phyloP scores from a whole-genome alignment of 768 basidiomycete genomes.

The Leccinum imitatum region DNA sequence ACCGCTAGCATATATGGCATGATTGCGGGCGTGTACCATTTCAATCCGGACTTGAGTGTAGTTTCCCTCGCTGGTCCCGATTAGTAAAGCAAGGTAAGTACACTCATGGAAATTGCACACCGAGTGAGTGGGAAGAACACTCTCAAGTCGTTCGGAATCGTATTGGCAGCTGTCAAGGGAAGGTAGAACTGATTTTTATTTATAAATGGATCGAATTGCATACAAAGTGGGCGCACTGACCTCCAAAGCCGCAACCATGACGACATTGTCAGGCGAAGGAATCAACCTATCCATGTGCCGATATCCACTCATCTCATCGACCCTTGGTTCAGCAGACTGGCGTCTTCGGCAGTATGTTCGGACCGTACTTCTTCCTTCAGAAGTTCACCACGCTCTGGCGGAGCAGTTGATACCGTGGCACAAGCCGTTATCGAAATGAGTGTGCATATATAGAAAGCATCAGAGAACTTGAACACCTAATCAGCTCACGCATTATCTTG shows the following conservation, averaged over 20 bases:
- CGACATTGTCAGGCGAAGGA: conserved; percentile 90
- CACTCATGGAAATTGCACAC: conserved; percentile 42
- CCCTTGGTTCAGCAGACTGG: conserved; percentile 65
- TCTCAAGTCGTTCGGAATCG: conserved; percentile 73
- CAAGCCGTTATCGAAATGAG: conserved; percentile 81
- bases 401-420: conserved; percentile 70
- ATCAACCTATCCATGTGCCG: conserved; percentile 94
- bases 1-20: conserved; percentile 88
- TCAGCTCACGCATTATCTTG: conserved; percentile 2
- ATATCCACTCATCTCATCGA: conserved; percentile 86
- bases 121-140: conserved; percentile 87
- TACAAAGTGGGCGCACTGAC: conserved; percentile 43
- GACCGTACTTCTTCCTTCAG: conserved; percentile 63
- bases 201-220: conserved; percentile 9
- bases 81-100: conserved; percentile 10
- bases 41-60: conserved; percentile 87
- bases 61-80: conserved; percentile 77
- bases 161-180: conserved; percentile 70
- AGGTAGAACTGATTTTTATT: conserved; percentile 64
- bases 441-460: conserved; percentile 86
- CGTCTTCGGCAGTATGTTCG: conserved; percentile 68
- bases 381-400: conserved; percentile 80
- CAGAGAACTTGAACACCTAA: conserved; percentile 64
- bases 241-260: conserved; percentile 89
- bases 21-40: conserved; percentile 82